Evolutionary conservation across 805 yeast species (phyloP).

Genomic region (Phaffomyces thermotolerans): DNA sequence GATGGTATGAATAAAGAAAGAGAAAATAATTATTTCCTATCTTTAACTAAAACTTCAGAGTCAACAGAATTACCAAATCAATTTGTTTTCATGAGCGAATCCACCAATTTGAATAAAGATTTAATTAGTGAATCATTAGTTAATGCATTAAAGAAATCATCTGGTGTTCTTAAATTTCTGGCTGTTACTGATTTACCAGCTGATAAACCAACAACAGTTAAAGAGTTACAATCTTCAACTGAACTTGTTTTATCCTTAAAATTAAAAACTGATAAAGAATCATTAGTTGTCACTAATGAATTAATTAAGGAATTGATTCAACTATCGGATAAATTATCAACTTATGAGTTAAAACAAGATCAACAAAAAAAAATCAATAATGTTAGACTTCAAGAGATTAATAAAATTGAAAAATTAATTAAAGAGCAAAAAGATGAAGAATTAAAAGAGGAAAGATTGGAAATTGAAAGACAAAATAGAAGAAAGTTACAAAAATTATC

Average conservation of each 20-base stretch:
- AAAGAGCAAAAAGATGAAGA: constrained; percentile 64
- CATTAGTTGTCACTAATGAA: constrained; percentile 41
- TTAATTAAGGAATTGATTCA: constrained; percentile 50
- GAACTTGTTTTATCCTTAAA: constrained; percentile 48
- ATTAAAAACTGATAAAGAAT: constrained; percentile 42
- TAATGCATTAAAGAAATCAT: constrained; percentile 36
- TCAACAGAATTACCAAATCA: constrained; percentile 61
- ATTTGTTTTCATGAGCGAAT: constrained; percentile 86
- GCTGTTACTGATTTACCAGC: constrained; percentile 80
- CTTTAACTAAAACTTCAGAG: constrained; percentile 78
- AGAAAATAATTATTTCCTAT: constrained; percentile 69
- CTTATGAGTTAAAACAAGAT: constrained; percentile 58
- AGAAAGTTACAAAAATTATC: constrained; percentile 50
- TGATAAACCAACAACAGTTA: constrained; percentile 57
- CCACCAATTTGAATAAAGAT: constrained; percentile 67
- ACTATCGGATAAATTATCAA: constrained; percentile 46
- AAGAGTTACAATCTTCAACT: constrained; percentile 45
- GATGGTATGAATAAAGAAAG: constrained; percentile 72
- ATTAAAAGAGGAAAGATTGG: constrained; percentile 62
- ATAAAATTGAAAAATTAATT: constrained; percentile 60
- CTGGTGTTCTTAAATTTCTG: constrained; percentile 50
- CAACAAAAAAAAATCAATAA: constrained; percentile 67
- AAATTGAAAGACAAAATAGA: constrained; percentile 57
- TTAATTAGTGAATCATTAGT: constrained; percentile 44
- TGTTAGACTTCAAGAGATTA: constrained; percentile 67